Evolutionary conservation across 306 rosid species (phyloP).

Genomic region (Datisca glomerata): DNA sequence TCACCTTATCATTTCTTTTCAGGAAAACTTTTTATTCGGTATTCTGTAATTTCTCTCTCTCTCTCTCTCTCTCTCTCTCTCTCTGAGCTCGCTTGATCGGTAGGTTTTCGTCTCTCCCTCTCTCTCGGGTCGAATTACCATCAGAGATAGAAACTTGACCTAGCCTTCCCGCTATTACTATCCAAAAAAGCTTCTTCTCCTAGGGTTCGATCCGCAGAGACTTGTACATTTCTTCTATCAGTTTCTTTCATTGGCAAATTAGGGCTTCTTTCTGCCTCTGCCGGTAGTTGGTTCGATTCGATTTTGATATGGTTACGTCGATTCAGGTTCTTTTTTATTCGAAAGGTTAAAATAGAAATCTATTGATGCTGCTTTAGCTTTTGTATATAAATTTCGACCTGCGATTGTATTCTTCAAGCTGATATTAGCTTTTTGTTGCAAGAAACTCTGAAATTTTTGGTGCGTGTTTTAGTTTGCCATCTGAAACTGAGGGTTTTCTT

Average conservation of each 20-base stretch:
- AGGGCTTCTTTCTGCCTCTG: conserved; percentile 29
- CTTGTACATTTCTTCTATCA: conserved; percentile 11
- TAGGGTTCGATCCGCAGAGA: conserved; percentile 29
- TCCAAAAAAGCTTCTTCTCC: conserved; percentile 2
- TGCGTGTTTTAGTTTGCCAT: conserved; percentile 90
- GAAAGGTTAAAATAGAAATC: too few species aligned
- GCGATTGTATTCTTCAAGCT: conserved; percentile 20
- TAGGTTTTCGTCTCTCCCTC: conserved; percentile 17
- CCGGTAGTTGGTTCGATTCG: not conserved
- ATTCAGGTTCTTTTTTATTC: too few species aligned
- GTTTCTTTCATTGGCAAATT: conserved; percentile 19
- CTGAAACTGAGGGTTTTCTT: conserved; percentile 88
- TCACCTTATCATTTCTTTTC: too few species aligned
- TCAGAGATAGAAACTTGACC: conserved; percentile 5
- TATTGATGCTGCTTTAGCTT: not conserved
- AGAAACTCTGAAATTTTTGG: conserved; percentile 88
- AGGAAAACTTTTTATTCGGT: too few species aligned
- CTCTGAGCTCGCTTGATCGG: conserved; percentile 57
- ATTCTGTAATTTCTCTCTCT: conserved; percentile 1
- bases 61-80: conserved; percentile 9
- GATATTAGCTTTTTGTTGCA: conserved; percentile 20
- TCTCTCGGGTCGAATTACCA: conserved; percentile 40
- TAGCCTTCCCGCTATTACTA: not conserved
- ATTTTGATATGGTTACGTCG: too few species aligned
- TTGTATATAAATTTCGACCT: not conserved